Conservation (phyloP, 2,329 filamentous ascomycete genomes). For the Blastomyces parvus region DNA sequence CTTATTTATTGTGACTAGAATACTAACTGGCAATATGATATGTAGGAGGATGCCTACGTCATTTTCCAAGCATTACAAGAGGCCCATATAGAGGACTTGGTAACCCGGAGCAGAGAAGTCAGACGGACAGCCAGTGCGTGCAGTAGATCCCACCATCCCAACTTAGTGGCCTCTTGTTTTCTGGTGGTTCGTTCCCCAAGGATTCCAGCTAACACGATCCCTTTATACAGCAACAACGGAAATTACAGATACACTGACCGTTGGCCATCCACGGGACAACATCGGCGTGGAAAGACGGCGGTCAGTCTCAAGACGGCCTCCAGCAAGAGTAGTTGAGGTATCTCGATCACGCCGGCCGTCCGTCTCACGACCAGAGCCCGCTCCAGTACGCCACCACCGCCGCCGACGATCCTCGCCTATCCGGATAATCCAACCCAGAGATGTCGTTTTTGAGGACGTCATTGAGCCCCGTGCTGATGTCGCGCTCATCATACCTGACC, state of each 20-base stretch:
- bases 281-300: constrained; percentile 29
- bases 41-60: constrained; percentile 66
- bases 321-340: background rate
- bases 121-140: constrained; percentile 25
- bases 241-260: constrained; percentile 5
- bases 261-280: constrained; percentile 1
- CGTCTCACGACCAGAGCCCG: constrained; percentile 4
- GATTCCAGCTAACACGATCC: background rate
- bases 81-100: constrained; percentile 82
- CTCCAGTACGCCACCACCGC: constrained; percentile 9
- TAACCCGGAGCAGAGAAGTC: constrained; percentile 61
- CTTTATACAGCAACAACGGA: constrained; percentile 4
- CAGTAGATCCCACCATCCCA: background rate
- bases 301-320: constrained; percentile 13
- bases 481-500: constrained; percentile 43
- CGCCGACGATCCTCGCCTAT: constrained; percentile 31
- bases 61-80: constrained; percentile 78
- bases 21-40: constrained; percentile 26
- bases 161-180: background rate
- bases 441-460: constrained; percentile 32
- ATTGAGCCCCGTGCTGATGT: constrained; percentile 41
- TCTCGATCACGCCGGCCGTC: background rate
- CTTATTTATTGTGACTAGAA: background rate
- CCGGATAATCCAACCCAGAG: constrained; percentile 27
- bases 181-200: constrained; percentile 1